phyloP scores from a whole-genome alignment of 179 eudicot genomes.

The Actinidia chinensis region DNA sequence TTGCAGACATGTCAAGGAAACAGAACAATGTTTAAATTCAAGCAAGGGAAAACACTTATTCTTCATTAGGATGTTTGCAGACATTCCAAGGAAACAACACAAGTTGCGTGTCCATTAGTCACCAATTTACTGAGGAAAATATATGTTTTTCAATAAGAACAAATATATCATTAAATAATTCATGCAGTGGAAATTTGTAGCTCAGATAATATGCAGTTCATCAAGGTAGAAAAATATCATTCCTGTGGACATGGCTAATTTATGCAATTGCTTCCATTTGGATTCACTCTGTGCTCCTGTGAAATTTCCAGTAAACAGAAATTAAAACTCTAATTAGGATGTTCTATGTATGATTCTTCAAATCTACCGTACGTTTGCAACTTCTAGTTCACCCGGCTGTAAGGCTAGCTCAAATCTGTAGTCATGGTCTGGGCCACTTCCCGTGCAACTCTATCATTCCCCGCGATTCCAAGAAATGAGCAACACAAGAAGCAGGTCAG shows the following conservation, averaged over 20 bases:
- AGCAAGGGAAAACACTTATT: neutral
- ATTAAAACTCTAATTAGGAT: constrained; percentile 11
- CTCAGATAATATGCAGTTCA: neutral
- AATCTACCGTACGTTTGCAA: constrained; percentile 65
- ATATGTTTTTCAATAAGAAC: neutral
- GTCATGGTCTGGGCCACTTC: constrained; percentile 95
- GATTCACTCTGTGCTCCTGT: constrained; percentile 79
- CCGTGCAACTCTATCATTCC: constrained; percentile 84
- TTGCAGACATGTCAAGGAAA: neutral
- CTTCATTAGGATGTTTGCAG: neutral
- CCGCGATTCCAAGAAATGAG: constrained; percentile 90
- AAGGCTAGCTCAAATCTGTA: constrained; percentile 96
- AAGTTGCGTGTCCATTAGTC: neutral
- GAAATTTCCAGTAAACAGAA: constrained; percentile 72
- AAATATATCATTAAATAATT: neutral
- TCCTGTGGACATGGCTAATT: constrained; percentile 92
- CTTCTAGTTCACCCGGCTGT: constrained; percentile 82
- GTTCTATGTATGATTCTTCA: neutral
- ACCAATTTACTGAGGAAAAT: neutral
- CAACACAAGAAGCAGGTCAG: constrained; percentile 54
- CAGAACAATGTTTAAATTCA: neutral
- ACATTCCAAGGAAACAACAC: neutral
- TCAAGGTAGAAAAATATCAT: constrained; percentile 45
- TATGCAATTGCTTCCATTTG: constrained; percentile 98
- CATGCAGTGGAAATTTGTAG: neutral